Evolutionary conservation across 768 basidiomycete genomes (phyloP).

Genomic region (Tubosaeta sp.): DNA sequence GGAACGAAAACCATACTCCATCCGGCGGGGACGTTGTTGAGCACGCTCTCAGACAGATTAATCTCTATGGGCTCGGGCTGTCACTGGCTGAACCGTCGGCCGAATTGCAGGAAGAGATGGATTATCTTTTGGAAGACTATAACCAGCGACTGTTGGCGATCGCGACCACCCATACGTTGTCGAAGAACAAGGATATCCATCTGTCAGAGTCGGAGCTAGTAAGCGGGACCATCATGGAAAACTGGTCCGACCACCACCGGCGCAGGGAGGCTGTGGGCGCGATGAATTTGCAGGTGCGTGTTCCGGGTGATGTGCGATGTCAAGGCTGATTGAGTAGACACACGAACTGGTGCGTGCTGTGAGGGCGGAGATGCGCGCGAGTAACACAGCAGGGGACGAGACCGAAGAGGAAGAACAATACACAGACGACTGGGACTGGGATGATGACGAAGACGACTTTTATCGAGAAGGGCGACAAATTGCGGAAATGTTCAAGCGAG

Average conservation of each 20-base stretch:
- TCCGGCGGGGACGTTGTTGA: slow-evolving; percentile 27
- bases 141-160: slow-evolving; percentile 32
- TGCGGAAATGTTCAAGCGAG: slow-evolving; percentile 33
- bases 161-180: slow-evolving; percentile 34
- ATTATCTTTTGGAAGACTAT: slow-evolving; percentile 34
- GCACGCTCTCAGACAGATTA: slow-evolving; percentile 20
- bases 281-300: slow-evolving; percentile 43
- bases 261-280: slow-evolving; percentile 36
- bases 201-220: slow-evolving; percentile 42
- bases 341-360: slow-evolving; percentile 37
- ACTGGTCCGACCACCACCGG: slow-evolving; percentile 40
- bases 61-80: slow-evolving; percentile 33
- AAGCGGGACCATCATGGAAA: slow-evolving; percentile 43
- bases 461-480: slow-evolving; percentile 28
- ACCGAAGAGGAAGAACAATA: slow-evolving; percentile 28
- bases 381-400: slow-evolving; percentile 6
- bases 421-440: slow-evolving; percentile 21
- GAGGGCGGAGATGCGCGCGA: slow-evolving; percentile 28
- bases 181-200: slow-evolving; percentile 32
- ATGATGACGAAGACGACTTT: slow-evolving; percentile 28
- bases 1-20: slow-evolving; percentile 16
- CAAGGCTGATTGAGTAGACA: slow-evolving; percentile 28
- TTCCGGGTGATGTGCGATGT: background rate
- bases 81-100: slow-evolving; percentile 17
- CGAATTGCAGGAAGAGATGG: slow-evolving; percentile 37